A percentile compares a stretch with the other conserved stretches of the same genome.
Evolutionary conservation across 2,329 filamentous ascomycete genomes (phyloP).

Genomic region (Cryphonectria naterciae): DNA sequence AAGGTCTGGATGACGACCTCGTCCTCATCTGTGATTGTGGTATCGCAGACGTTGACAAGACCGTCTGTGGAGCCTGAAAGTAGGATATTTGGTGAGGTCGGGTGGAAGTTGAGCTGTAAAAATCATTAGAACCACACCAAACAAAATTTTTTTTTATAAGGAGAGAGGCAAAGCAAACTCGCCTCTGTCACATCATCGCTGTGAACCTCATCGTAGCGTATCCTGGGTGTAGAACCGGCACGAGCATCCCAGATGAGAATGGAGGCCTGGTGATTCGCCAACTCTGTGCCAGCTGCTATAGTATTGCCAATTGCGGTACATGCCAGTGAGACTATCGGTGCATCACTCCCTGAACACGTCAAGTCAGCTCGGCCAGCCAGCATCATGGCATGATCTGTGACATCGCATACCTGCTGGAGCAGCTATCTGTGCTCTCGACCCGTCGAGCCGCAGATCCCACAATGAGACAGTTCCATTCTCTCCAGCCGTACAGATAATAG

Average conservation of each 20-base stretch:
- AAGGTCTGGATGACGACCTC: slow-evolving; percentile 78
- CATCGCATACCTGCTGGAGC: slow-evolving; percentile 47
- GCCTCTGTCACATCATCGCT: slow-evolving; percentile 70
- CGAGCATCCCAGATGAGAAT: slow-evolving; percentile 68
- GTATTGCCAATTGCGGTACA: slow-evolving; percentile 60
- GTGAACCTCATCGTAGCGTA: slow-evolving; percentile 67
- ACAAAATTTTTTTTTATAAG: neutral
- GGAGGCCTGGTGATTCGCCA: slow-evolving; percentile 65
- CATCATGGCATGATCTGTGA: neutral
- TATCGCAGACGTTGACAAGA: slow-evolving; percentile 77
- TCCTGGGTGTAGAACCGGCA: slow-evolving; percentile 48
- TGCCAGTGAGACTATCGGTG: slow-evolving; percentile 67
- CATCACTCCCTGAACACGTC: slow-evolving; percentile 44
- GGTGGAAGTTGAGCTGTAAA: slow-evolving; percentile 64
- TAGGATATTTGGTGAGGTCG: slow-evolving; percentile 61
- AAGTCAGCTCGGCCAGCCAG: slow-evolving; percentile 30
- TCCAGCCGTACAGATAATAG: slow-evolving; percentile 69
- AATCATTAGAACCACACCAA: neutral
- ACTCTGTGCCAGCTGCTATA: slow-evolving; percentile 74
- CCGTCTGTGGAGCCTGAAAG: slow-evolving; percentile 81
- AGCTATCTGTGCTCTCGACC: slow-evolving; percentile 44
- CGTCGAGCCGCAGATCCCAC: slow-evolving; percentile 64
- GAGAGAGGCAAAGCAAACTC: slow-evolving; percentile 19
- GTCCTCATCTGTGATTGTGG: slow-evolving; percentile 71
- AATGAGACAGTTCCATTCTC: slow-evolving; percentile 69